These are phyloP conservation scores for Rhodotorula sphaerocarpa DNA, from an alignment of 768 basidiomycete genomes.

Conservation along the genomic window DNA sequence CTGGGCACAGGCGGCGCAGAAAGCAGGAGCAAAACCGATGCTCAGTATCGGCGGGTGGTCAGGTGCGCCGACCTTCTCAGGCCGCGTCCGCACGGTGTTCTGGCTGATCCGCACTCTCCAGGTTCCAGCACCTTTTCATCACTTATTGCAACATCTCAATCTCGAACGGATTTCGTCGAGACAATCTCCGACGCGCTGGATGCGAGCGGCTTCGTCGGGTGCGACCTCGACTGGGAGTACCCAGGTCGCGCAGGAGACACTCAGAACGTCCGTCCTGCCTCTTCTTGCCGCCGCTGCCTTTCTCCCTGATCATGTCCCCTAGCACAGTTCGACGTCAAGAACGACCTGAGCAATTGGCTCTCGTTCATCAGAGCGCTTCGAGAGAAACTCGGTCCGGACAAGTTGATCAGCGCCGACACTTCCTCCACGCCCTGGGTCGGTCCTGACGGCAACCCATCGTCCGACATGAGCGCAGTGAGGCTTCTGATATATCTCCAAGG, in stretches of 20 bases:
- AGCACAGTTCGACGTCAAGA: constrained; percentile 12
- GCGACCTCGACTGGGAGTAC: constrained; percentile 14
- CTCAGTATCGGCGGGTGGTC: too few species aligned
- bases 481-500: not conserved
- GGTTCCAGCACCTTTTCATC: not conserved
- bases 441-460: constrained; percentile 3
- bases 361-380: constrained; percentile 6
- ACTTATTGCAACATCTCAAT: not conserved
- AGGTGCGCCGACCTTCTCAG: too few species aligned
- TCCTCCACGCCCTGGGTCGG: not conserved
- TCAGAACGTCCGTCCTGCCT: not conserved
- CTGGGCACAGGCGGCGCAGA: not conserved
- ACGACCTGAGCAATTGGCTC: constrained; percentile 16
- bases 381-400: constrained; percentile 18
- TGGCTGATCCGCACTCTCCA: not conserved
- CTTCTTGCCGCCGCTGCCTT: too few species aligned
- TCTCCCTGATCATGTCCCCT: too few species aligned
- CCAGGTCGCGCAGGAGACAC: not conserved
- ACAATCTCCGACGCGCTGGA: constrained; percentile 1
- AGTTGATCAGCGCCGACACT: constrained; percentile 11
- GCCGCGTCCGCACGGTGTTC: too few species aligned
- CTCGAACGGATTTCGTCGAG: constrained; percentile 1
- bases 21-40: constrained; percentile 4
- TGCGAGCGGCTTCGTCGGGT: not conserved
- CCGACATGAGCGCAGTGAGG: constrained; percentile 4